These are phyloP conservation scores for Neoboletus magnificus DNA, from an alignment of 768 basidiomycete genomes.

Conservation along the genomic window DNA sequence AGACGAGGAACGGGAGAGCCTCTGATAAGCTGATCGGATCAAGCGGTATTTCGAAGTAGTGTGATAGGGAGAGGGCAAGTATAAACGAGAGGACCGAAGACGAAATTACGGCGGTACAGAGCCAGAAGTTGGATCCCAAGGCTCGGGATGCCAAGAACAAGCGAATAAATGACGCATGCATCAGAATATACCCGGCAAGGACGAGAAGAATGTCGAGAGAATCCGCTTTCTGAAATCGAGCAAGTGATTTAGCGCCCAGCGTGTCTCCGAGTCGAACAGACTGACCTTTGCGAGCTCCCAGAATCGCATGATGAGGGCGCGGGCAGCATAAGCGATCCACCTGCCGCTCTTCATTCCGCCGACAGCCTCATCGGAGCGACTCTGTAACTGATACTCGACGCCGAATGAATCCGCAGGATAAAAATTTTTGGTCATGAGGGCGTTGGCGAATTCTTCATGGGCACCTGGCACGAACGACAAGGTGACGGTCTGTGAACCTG, in stretches of 20 bases:
- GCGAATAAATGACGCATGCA: slow-evolving; percentile 94
- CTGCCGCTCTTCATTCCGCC: slow-evolving; percentile 75
- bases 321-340: slow-evolving; percentile 87
- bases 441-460: slow-evolving; percentile 48
- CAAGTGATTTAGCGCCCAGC: slow-evolving; percentile 10
- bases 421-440: slow-evolving; percentile 31
- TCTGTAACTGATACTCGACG: slow-evolving; percentile 52
- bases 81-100: slow-evolving; percentile 83
- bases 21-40: slow-evolving; percentile 93
- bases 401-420: slow-evolving; percentile 37
- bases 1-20: slow-evolving; percentile 95
- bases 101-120: slow-evolving; percentile 68
- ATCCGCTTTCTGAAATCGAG: slow-evolving; percentile 70
- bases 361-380: slow-evolving; percentile 46
- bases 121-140: slow-evolving; percentile 74
- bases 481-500: slow-evolving; percentile 44
- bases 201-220: slow-evolving; percentile 95
- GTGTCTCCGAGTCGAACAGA: slow-evolving; percentile 12
- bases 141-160: slow-evolving; percentile 85
- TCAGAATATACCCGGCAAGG: slow-evolving; percentile 87
- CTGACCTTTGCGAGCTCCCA: slow-evolving; percentile 79
- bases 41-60: slow-evolving; percentile 79
- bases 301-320: slow-evolving; percentile 74
- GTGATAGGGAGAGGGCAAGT: slow-evolving; percentile 71
- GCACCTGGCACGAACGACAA: slow-evolving; percentile 49